A percentile compares a stretch with the other conserved stretches of the same genome.
Evolutionary conservation across 2,329 filamentous ascomycete genomes (phyloP).

Genomic region (Bipolaris zeicola): DNA sequence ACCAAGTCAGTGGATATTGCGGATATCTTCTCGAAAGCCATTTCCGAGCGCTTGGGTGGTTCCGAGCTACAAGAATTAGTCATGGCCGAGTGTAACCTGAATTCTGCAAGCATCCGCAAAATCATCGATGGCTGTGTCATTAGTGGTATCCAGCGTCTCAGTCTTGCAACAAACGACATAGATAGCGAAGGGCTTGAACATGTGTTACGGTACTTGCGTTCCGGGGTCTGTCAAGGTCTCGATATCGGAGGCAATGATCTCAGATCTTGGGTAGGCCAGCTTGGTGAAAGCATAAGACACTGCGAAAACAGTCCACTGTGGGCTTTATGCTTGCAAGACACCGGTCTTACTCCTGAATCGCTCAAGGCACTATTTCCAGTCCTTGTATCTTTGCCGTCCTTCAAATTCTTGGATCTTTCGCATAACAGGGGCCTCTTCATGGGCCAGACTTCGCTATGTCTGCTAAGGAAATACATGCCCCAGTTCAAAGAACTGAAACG

Average conservation of each 20-base stretch:
- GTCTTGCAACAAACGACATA: slow-evolving; percentile 81
- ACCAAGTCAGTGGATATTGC: slow-evolving; percentile 59
- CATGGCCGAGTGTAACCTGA: slow-evolving; percentile 78
- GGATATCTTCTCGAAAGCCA: slow-evolving; percentile 72
- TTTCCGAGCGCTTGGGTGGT: slow-evolving; percentile 78
- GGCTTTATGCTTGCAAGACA: slow-evolving; percentile 85
- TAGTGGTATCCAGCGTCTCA: slow-evolving; percentile 77
- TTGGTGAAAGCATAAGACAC: slow-evolving; percentile 61
- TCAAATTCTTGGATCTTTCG: slow-evolving; percentile 90
- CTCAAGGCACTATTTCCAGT: slow-evolving; percentile 77
- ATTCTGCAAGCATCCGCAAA: slow-evolving; percentile 70
- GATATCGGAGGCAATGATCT: slow-evolving; percentile 87
- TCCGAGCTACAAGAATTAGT: slow-evolving; percentile 80
- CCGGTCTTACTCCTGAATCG: slow-evolving; percentile 74
- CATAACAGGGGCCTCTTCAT: slow-evolving; percentile 85
- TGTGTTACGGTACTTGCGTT: slow-evolving; percentile 75
- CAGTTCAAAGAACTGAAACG: slow-evolving; percentile 78
- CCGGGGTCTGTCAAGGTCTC: slow-evolving; percentile 81
- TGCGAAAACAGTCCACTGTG: slow-evolving; percentile 64
- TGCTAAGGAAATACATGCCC: slow-evolving; percentile 83
- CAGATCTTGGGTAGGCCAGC: slow-evolving; percentile 50
- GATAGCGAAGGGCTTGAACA: slow-evolving; percentile 75
- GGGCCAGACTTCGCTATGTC: slow-evolving; percentile 72
- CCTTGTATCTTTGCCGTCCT: slow-evolving; percentile 70
- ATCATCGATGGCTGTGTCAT: slow-evolving; percentile 83